phyloP scores from a whole-genome alignment of 2,329 filamentous ascomycete species.

The Meredithiella fracta region DNA sequence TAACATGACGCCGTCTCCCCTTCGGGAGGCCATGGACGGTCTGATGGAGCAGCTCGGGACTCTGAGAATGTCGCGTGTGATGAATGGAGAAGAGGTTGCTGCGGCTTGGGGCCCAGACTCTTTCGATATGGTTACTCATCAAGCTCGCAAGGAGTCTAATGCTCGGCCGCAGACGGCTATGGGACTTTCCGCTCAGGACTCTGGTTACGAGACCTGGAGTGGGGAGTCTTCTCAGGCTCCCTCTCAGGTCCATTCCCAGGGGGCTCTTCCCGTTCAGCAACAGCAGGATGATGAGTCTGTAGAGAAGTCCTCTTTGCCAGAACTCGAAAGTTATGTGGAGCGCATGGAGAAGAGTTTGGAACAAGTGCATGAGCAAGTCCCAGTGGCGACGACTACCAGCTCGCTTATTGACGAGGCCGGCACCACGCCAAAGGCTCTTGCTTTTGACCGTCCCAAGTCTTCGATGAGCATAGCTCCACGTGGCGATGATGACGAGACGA shows the following conservation, averaged over 20 bases:
- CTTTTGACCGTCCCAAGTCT: constrained; percentile 40
- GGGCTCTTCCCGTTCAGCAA: background rate
- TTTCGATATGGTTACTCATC: constrained; percentile 41
- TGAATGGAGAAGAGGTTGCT: constrained; percentile 22
- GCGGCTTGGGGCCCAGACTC: constrained; percentile 81
- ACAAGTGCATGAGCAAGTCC: constrained; percentile 44
- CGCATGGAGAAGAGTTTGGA: constrained; percentile 76
- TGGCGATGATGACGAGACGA: constrained; percentile 14
- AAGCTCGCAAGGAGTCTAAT: constrained; percentile 18
- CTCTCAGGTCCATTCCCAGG: constrained; percentile 5
- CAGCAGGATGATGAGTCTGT: constrained; percentile 5
- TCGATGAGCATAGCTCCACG: constrained; percentile 30
- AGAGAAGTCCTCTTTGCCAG: constrained; percentile 36
- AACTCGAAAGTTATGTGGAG: constrained; percentile 73
- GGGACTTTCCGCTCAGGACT: constrained; percentile 45
- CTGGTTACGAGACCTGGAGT: constrained; percentile 41
- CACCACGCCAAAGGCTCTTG: constrained; percentile 32
- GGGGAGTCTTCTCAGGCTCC: constrained; percentile 33
- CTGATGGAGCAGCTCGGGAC: constrained; percentile 91
- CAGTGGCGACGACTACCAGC: background rate
- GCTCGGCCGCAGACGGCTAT: constrained; percentile 55
- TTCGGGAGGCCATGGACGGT: constrained; percentile 92
- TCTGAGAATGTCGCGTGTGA: constrained; percentile 46
- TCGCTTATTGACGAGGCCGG: constrained; percentile 24
- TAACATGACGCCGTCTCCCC: constrained; percentile 71